Conservation (phyloP, 495 filamentous ascomycete genomes). For the Tuber umbilicatum region DNA sequence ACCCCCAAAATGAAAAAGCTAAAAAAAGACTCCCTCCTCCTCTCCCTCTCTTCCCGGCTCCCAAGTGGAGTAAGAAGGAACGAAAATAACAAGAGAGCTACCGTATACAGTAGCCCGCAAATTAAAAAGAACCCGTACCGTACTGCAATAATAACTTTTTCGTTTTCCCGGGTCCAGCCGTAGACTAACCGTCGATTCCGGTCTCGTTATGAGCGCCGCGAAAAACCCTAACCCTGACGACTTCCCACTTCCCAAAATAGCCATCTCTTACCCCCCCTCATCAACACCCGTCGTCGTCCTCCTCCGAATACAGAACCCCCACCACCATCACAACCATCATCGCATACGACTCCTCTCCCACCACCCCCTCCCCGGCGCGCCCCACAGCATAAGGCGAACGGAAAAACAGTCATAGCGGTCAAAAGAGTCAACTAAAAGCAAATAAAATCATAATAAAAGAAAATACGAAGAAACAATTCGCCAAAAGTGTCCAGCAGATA, state of each 20-base stretch:
- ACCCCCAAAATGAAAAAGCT: neutral
- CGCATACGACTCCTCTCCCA: conserved; percentile 2
- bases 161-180: neutral
- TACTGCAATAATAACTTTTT: neutral
- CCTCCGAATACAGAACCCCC: neutral
- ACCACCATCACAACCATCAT: neutral
- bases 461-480: conserved; percentile 1
- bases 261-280: neutral
- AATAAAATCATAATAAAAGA: neutral
- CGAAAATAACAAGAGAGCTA: neutral
- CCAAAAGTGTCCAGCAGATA: neutral
- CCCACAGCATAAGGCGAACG: neutral
- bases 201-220: neutral
- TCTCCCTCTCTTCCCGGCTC: neutral
- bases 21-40: neutral
- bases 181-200: neutral
- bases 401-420: neutral
- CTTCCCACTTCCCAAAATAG: conserved; percentile 3
- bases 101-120: neutral
- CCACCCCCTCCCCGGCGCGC: neutral
- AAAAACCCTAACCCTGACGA: neutral
- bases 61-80: neutral
- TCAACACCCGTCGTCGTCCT: neutral
- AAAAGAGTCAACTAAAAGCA: neutral
- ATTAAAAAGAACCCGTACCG: neutral